phyloP scores from a whole-genome alignment of 176 grass and related monocot species.

The Bolboschoenus planiculmis region DNA sequence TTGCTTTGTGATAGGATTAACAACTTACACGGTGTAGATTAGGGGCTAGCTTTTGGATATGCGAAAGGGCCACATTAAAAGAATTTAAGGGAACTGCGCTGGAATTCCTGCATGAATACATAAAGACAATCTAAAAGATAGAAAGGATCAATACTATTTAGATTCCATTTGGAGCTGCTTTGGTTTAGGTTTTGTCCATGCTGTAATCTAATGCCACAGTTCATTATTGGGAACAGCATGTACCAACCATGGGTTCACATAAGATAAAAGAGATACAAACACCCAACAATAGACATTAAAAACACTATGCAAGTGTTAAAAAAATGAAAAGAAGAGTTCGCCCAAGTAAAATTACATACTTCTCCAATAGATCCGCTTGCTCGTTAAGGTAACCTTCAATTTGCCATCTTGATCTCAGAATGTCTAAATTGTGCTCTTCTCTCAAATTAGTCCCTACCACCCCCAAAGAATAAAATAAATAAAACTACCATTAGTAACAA shows the following conservation, averaged over 20 bases:
- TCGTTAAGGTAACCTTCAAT: conserved; percentile 89
- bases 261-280: neutral
- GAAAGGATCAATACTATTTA: neutral
- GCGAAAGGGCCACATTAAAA: conserved; percentile 62
- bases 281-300: conserved; percentile 6
- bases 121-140: neutral
- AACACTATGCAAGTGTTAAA: neutral
- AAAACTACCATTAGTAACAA: neutral
- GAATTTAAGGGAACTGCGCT: conserved; percentile 78
- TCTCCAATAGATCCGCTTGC: conserved; percentile 90
- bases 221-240: neutral
- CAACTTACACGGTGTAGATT: conserved; percentile 91
- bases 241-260: neutral
- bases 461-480: conserved; percentile 23
- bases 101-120: conserved; percentile 54
- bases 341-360: conserved; percentile 35
- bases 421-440: conserved; percentile 46
- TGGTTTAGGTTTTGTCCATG: neutral
- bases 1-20: neutral
- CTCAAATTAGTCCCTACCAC: conserved; percentile 52
- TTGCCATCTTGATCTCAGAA: conserved; percentile 88
- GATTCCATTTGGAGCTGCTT: neutral
- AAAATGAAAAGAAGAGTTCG: neutral
- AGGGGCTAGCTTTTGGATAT: conserved; percentile 70
- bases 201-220: neutral